A percentile compares a stretch with the other conserved stretches of the same genome.
Conservation (phyloP, 805 yeast genomes). For the Saturnispora dispora region DNA sequence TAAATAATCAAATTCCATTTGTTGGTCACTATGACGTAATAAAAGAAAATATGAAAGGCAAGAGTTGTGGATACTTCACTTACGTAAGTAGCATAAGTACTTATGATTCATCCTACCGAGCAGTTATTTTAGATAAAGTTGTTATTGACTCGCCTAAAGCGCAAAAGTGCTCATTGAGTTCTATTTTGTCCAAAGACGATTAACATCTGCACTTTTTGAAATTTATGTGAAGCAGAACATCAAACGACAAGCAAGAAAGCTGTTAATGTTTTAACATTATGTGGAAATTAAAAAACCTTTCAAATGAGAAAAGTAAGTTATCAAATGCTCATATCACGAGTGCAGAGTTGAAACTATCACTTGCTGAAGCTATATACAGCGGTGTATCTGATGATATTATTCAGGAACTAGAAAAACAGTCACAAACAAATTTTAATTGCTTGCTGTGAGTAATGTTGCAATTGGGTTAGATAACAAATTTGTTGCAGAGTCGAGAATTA, state of each 20-base stretch:
- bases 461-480: constrained; percentile 23
- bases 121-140: constrained; percentile 71
- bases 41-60: no score
- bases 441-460: constrained; percentile 6
- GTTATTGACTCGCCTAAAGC: constrained; percentile 64
- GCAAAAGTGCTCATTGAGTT: constrained; percentile 64
- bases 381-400: background rate
- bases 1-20: constrained; percentile 69
- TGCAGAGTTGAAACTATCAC: background rate
- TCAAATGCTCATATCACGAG: background rate
- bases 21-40: constrained; percentile 70
- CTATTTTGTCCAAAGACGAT: constrained; percentile 64
- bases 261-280: background rate
- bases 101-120: constrained; percentile 72
- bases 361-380: background rate
- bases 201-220: background rate
- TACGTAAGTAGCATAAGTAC: constrained; percentile 62
- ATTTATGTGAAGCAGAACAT: background rate
- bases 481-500: constrained; percentile 36
- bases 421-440: background rate
- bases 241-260: background rate
- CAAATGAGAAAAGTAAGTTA: background rate
- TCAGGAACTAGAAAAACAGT: background rate
- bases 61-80: constrained; percentile 70
- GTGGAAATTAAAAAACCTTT: background rate